phyloP scores from a whole-genome alignment of 1,139 yeast species.

The Saccharomycopsis phalli region DNA sequence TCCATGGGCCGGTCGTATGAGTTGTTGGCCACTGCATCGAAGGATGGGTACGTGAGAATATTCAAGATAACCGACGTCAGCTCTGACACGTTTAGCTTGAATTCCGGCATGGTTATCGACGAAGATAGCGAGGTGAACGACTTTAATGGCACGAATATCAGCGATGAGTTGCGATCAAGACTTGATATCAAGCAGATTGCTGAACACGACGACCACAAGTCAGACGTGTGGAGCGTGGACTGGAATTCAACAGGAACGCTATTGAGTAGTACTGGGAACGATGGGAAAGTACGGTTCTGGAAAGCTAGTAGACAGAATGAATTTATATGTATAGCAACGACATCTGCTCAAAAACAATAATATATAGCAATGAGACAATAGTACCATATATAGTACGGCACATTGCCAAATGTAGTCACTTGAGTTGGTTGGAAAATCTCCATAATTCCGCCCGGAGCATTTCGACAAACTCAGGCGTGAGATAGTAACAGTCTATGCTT shows the following conservation, averaged over 20 bases:
- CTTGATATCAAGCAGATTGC: constrained; percentile 42
- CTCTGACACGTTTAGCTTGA: constrained; percentile 16
- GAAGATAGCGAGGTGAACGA: constrained; percentile 21
- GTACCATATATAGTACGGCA: no score
- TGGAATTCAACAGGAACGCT: constrained; percentile 95
- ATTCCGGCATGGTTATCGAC: constrained; percentile 17
- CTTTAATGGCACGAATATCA: constrained; percentile 17
- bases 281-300: constrained; percentile 88
- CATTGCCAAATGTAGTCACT: no score
- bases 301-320: constrained; percentile 78
- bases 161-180: constrained; percentile 17
- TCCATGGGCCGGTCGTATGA: constrained; percentile 89
- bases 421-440: constrained; percentile 21
- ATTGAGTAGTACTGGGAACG: constrained; percentile 90
- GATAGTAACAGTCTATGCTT: constrained; percentile 29
- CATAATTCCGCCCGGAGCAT: constrained; percentile 39
- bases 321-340: constrained; percentile 61
- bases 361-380: background rate
- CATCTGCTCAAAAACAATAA: constrained; percentile 13
- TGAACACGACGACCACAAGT: constrained; percentile 65
- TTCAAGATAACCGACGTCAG: constrained; percentile 53
- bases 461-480: constrained; percentile 44
- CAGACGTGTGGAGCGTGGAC: constrained; percentile 92
- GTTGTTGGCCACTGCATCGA: constrained; percentile 88
- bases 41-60: constrained; percentile 85